Conservation (phyloP, 805 yeast genomes). For the Metschnikowia lochheadii region DNA sequence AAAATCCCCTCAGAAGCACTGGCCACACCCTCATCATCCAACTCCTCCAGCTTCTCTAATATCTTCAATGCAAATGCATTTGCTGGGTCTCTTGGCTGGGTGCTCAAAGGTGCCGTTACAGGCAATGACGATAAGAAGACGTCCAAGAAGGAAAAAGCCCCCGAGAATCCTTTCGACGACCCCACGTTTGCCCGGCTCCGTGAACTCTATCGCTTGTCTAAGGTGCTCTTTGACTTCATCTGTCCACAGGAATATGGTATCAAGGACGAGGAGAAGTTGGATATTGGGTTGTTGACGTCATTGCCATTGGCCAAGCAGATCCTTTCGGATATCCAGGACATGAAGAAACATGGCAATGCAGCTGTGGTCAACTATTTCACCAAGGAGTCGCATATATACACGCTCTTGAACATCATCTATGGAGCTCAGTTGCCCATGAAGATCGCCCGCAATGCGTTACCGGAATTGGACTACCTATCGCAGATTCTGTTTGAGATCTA, state of each 20-base stretch:
- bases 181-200: slow-evolving; percentile 75
- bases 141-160: slow-evolving; percentile 15
- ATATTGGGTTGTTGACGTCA: slow-evolving; percentile 91
- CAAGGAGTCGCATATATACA: slow-evolving; percentile 94
- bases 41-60: slow-evolving; percentile 20
- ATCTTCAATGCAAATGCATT: slow-evolving; percentile 26
- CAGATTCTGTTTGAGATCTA: slow-evolving; percentile 92
- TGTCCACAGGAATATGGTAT: slow-evolving; percentile 99
- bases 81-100: slow-evolving; percentile 76
- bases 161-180: slow-evolving; percentile 60
- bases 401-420: slow-evolving; percentile 82
- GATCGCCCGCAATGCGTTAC: slow-evolving; percentile 89
- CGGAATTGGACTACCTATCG: slow-evolving; percentile 92
- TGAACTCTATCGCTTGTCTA: slow-evolving; percentile 84
- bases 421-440: slow-evolving; percentile 94
- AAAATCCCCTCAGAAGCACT: slow-evolving; percentile 46
- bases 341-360: slow-evolving; percentile 75
- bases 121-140: slow-evolving; percentile 13
- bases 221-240: slow-evolving; percentile 91
- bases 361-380: slow-evolving; percentile 90
- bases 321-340: slow-evolving; percentile 70
- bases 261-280: slow-evolving; percentile 89
- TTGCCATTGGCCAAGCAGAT: slow-evolving; percentile 90
- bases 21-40: slow-evolving; percentile 18
- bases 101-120: slow-evolving; percentile 42